Base-by-base conservation (phyloP, 257 asterid genomes). In the Lycium ferocissimum region DNA sequence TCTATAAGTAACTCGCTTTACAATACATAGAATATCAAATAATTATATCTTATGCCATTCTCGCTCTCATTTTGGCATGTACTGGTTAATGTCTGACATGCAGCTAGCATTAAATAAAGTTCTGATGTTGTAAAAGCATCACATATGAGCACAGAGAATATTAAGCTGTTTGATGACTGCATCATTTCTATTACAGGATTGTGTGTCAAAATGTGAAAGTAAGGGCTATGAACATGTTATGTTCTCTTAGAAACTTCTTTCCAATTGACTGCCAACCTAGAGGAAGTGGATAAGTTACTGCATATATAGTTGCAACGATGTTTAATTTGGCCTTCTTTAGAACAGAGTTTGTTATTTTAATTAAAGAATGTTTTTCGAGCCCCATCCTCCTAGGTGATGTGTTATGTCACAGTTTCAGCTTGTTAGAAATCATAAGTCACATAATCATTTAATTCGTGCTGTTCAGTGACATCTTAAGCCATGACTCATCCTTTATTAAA, bases 341-440 rank as follows among this genome's bases (percentile, higher is more conserved):
- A 17, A 38, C 79, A 38, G 11, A 40, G 57, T 72, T 72, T 43
- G 37, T n/a, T 72, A 43, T 43, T 73, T 20, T 51, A 20, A 73
- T 47, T 73, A 14, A 11, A 73, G 53, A 33, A 73, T 47, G 40
- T 73, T 51, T 73, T 20, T 40, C 40, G 6, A 73, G 59, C 26
- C 7, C 80, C 58, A n/a, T n/a, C 80, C n/a, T 73, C 81, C 59
- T 73, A 73, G 81, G 9, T 72, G 80, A 45, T 72, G 80, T 45
- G 59, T 47, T 73, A 47, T 47, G 13, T 73, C 61, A 20, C 61
- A 75, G 61, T 49, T 56, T 75, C 61, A 75, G 49, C 62, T 75
- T 75, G 8, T 49, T 75, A 75, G 81, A 12, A 75, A 75, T 22
- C n/a, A 13, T 22, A 49, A 20, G 43, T 75, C 43, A 12, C 6